These are phyloP conservation scores for Heliosperma pusillum DNA, from an alignment of 148 eudicot species.

Conservation along the genomic window DNA sequence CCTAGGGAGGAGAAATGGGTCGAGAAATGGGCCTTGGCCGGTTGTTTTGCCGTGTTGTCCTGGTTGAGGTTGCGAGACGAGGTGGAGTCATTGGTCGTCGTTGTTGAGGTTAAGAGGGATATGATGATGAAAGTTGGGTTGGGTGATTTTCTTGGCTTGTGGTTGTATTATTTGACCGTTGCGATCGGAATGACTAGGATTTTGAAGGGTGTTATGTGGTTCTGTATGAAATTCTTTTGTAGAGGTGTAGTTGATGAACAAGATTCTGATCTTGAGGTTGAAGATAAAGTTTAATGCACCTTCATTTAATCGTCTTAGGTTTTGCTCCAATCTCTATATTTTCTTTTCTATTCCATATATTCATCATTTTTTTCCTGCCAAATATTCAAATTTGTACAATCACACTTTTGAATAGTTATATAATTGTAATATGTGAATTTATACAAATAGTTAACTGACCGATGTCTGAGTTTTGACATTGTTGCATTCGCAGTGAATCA, in stretches of 20 bases:
- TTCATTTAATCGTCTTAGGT: neutral
- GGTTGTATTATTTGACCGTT: conserved; percentile 72
- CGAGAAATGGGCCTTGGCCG: conserved; percentile 61
- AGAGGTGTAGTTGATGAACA: conserved; percentile 16
- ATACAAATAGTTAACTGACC: conserved; percentile 10
- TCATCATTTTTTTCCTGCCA: neutral
- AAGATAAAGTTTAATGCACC: conserved; percentile 32
- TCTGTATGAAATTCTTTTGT: conserved; percentile 33
- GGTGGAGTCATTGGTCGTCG: conserved; percentile 66
- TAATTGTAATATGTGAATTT: conserved; percentile 7
- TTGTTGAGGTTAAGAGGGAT: conserved; percentile 58
- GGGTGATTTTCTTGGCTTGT: conserved; percentile 71
- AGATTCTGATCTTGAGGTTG: conserved; percentile 20
- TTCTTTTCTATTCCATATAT: neutral
- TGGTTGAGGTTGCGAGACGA: conserved; percentile 74
- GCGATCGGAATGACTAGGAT: conserved; percentile 62
- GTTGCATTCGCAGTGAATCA: neutral
- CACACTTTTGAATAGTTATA: neutral
- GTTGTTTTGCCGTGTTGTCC: conserved; percentile 52
- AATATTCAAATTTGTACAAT: neutral
- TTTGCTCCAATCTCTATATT: neutral
- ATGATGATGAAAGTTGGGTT: conserved; percentile 42
- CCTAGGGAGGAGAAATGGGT: conserved; percentile 45
- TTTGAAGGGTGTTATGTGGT: conserved; percentile 43
- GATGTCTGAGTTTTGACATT: neutral